Conservation (phyloP, 805 yeast genomes). For the Teunomyces barrocoloradensis region DNA sequence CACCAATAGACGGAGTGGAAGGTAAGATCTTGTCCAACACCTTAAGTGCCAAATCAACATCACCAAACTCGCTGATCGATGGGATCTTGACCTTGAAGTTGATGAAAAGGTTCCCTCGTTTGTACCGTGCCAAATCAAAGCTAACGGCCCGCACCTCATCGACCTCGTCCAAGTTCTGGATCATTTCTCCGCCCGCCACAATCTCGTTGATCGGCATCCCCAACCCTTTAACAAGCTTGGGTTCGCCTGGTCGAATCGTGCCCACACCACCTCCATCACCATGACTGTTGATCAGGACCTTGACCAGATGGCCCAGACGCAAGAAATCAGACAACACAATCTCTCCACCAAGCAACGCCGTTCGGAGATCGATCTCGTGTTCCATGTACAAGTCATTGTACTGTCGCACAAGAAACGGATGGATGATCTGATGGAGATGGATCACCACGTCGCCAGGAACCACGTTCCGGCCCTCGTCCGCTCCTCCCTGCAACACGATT, state of each 20-base stretch:
- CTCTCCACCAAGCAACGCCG: conserved; percentile 59
- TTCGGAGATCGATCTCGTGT: conserved; percentile 47
- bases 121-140: conserved; percentile 19
- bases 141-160: conserved; percentile 15
- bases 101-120: conserved; percentile 37
- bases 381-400: conserved; percentile 45
- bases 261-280: conserved; percentile 50
- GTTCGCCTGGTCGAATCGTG: conserved; percentile 45
- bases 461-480: conserved; percentile 59
- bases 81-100: conserved; percentile 40
- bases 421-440: conserved; percentile 43
- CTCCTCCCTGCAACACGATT: conserved; percentile 55
- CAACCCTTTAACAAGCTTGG: conserved; percentile 46
- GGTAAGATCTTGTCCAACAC: conserved; percentile 22
- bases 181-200: conserved; percentile 22
- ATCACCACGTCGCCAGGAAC: conserved; percentile 69
- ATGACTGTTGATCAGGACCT: conserved; percentile 34
- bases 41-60: conserved; percentile 18
- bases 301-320: conserved; percentile 29
- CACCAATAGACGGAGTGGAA: no score
- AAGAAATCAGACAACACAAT: conserved; percentile 34
- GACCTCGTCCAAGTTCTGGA: conserved; percentile 18
- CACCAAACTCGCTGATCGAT: conserved; percentile 23
- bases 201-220: conserved; percentile 60
- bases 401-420: conserved; percentile 39